Base-by-base conservation (phyloP, 805 yeast genomes). In the Zygotorulaspora danielsina region DNA sequence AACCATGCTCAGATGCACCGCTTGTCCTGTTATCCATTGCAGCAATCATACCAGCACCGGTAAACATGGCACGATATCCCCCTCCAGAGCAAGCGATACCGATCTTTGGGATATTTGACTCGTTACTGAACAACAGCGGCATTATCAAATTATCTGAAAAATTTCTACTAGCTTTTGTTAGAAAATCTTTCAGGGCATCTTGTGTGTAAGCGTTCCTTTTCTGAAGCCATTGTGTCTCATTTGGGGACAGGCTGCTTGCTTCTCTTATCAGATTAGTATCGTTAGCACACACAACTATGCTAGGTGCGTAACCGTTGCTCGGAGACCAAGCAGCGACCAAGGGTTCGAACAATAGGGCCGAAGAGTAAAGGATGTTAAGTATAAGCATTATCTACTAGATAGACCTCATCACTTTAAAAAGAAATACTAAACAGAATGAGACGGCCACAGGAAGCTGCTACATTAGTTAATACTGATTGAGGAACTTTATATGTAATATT, bases 1-100 rank as follows among this genome's bases (percentile, higher is more conserved):
- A 59, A 10, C 84, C 82, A 4, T 70, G 67, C 19, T 64, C 65
- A 3, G 77, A 67, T 10, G 78, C 71, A 40, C 71, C 73, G 6
- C 54, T 63, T 2, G 93, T 80, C 49, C 94, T 69, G 53, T 78
- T 77, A 59, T 87, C 96, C 41, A 84, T 61, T 1, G 87, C 94
- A 1, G 87, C 68, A 12, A 86, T 64, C 53, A 78, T 76, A n/a
- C 95, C 95, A n/a, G 94, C 95, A 1, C 94, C 95, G 37, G 70
- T 64, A 24, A 86, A 63, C 84, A 86, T 83, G 25, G 95, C 93
- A 44, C 96, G 72, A 59, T 83, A 86, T 1, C 95, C 95, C 54
- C 95, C 95, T 24, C 95, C 95, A 7, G 84, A 71, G 46, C 79
- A 76, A 5, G 86, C 79, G 17, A 73, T 44, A 1, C 75, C 86